These are phyloP conservation scores for Trichoderma afroharzianum DNA, from an alignment of 2,329 filamentous ascomycete genomes.

Conservation along the genomic window DNA sequence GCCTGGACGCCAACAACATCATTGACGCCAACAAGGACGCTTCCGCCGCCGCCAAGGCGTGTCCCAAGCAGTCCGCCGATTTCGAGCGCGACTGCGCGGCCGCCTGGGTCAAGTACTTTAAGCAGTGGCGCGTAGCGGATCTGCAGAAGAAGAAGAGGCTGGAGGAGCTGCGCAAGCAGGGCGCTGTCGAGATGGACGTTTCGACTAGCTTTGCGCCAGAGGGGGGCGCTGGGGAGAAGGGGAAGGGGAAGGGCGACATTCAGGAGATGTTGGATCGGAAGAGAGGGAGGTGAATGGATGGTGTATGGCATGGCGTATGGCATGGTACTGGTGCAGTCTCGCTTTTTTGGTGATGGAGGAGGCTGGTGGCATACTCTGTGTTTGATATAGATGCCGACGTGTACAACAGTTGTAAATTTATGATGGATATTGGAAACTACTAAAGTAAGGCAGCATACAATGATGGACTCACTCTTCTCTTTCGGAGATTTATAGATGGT, in stretches of 20 bases:
- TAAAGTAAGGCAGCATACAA: neutral
- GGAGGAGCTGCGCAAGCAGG: slow-evolving; percentile 69
- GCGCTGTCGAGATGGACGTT: slow-evolving; percentile 58
- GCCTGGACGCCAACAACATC: slow-evolving; percentile 78
- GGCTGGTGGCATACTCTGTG: neutral
- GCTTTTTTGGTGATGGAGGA: neutral
- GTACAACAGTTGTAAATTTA: slow-evolving; percentile 9
- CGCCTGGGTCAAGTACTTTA: slow-evolving; percentile 98
- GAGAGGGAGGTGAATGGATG: slow-evolving; percentile 25
- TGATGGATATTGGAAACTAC: neutral
- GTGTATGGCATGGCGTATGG: too few relatives aligned
- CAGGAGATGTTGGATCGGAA: slow-evolving; percentile 39
- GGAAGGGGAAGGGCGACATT: slow-evolving; percentile 35
- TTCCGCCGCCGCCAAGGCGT: slow-evolving; percentile 38
- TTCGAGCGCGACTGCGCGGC: slow-evolving; percentile 85
- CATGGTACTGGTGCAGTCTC: neutral
- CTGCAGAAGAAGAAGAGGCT: slow-evolving; percentile 78
- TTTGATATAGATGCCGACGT: neutral
- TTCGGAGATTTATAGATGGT: neutral
- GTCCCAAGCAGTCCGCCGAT: slow-evolving; percentile 40
- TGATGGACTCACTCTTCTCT: slow-evolving; percentile 2
- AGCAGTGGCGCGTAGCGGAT: slow-evolving; percentile 92
- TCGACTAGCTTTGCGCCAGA: slow-evolving; percentile 36
- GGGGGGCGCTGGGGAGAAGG: slow-evolving; percentile 30
- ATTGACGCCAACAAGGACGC: slow-evolving; percentile 58